Evolutionary conservation across 2,329 filamentous ascomycete species (phyloP).

Genomic region (Raffaelea albimanens): DNA sequence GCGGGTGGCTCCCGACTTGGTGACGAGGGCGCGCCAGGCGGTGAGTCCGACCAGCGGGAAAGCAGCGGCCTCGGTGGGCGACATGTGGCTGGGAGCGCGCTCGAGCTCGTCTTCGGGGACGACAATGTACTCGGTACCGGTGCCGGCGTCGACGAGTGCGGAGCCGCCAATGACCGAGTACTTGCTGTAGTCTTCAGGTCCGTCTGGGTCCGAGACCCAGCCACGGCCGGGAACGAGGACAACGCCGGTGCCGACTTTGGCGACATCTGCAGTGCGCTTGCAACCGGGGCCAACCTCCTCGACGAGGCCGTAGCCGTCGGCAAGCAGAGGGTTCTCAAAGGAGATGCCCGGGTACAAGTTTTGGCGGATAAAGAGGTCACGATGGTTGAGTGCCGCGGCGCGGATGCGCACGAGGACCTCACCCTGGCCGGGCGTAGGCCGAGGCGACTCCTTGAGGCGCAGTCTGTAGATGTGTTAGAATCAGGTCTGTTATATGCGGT

Average conservation of each 20-base stretch:
- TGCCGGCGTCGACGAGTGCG: conserved; percentile 55
- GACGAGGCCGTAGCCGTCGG: conserved; percentile 75
- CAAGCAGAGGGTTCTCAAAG: conserved; percentile 68
- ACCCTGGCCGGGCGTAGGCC: conserved; percentile 51
- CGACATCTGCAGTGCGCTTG: conserved; percentile 22
- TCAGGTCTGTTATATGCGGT: conserved; percentile 1
- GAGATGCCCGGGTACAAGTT: conserved; percentile 81
- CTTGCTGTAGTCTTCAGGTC: conserved; percentile 54
- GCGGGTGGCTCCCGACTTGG: conserved; percentile 57
- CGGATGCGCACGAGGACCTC: conserved; percentile 69
- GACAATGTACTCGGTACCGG: conserved; percentile 62
- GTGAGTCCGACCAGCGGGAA: conserved; percentile 80
- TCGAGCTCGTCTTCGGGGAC: conserved; percentile 68
- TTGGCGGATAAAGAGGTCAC: conserved; percentile 89
- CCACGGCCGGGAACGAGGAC: conserved; percentile 69
- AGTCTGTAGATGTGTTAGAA: conserved; percentile 30
- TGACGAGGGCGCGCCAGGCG: conserved; percentile 76
- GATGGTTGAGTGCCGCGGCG: conserved; percentile 84
- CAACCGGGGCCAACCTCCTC: conserved; percentile 46
- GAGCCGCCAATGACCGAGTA: conserved; percentile 65
- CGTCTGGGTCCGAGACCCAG: conserved; percentile 63
- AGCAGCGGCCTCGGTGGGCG: conserved; percentile 66
- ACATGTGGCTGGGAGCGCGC: conserved; percentile 63
- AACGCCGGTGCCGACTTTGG: conserved; percentile 56
- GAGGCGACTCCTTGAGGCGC: conserved; percentile 49